Evolutionary conservation across 2,329 filamentous ascomycete genomes (phyloP).

Genomic region (Chaetomium strumarium): DNA sequence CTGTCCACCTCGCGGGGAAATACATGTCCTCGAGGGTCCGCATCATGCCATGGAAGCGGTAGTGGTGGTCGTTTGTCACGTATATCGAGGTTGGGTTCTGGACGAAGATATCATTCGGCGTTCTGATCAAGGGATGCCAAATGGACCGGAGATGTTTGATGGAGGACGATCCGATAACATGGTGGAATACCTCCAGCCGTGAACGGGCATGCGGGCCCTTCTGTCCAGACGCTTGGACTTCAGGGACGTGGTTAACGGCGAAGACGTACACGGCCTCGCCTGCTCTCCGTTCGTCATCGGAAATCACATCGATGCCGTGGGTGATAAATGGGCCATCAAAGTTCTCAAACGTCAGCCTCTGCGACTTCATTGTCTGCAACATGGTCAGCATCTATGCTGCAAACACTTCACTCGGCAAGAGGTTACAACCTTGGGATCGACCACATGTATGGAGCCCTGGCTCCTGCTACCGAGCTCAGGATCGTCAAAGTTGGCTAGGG

Average conservation of each 20-base stretch:
- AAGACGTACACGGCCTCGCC: slow-evolving; percentile 50
- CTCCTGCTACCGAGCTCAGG: slow-evolving; percentile 32
- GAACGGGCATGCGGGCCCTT: slow-evolving; percentile 40
- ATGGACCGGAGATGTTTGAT: slow-evolving; percentile 47
- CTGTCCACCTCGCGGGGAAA: slow-evolving; percentile 41
- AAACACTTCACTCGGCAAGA: no score
- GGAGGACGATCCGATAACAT: slow-evolving; percentile 38
- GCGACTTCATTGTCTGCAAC: slow-evolving; percentile 39
- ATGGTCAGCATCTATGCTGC: no score
- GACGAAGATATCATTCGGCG: slow-evolving; percentile 54
- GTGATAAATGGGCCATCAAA: slow-evolving; percentile 51
- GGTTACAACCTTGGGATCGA: slow-evolving; percentile 45
- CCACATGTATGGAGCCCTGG: slow-evolving; percentile 44
- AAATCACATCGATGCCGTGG: slow-evolving; percentile 56
- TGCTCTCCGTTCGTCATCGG: slow-evolving; percentile 36
- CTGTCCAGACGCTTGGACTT: slow-evolving; percentile 33
- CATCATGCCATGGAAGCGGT: slow-evolving; percentile 40
- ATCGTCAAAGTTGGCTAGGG: slow-evolving; percentile 36
- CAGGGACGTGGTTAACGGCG: slow-evolving; percentile 54
- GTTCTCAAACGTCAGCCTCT: slow-evolving; percentile 42
- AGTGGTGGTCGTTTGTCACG: slow-evolving; percentile 55
- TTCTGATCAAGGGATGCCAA: slow-evolving; percentile 45
- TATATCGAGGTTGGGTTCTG: slow-evolving; percentile 43
- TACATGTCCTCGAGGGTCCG: slow-evolving; percentile 43
- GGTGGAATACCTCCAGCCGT: slow-evolving; percentile 52